Conservation (phyloP, 176 grass and related monocot genomes). For the Hyparrhenia diplandra region DNA sequence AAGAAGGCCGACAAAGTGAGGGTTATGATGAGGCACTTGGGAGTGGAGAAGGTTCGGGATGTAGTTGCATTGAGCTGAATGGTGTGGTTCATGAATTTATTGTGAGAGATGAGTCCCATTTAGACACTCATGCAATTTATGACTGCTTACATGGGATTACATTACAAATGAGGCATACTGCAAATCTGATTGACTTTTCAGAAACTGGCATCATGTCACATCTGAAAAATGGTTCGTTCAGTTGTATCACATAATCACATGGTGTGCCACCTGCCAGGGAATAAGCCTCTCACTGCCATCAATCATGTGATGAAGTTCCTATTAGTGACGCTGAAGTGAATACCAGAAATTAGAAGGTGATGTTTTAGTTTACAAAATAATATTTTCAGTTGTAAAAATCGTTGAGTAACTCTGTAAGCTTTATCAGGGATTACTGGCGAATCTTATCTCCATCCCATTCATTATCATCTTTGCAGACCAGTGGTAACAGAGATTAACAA, state of each 20-base stretch:
- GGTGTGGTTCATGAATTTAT: constrained; percentile 80
- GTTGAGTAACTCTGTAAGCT: neutral
- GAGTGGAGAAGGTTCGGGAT: constrained; percentile 78
- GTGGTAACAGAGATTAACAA: neutral
- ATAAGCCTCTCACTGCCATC: neutral
- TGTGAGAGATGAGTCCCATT: constrained; percentile 58
- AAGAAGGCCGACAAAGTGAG: constrained; percentile 74
- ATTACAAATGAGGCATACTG: constrained; percentile 40
- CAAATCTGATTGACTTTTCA: constrained; percentile 18
- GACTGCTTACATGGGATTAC: constrained; percentile 53
- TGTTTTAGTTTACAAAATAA: neutral
- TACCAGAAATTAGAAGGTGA: neutral
- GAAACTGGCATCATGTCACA: neutral
- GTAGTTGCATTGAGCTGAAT: constrained; percentile 78
- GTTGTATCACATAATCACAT: neutral
- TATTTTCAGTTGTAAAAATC: neutral
- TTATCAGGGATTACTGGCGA: neutral
- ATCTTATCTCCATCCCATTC: neutral
- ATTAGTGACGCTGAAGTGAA: neutral
- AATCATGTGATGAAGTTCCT: neutral
- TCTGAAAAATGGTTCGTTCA: constrained; percentile 4
- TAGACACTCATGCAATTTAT: constrained; percentile 46
- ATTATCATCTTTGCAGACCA: neutral
- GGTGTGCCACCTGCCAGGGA: neutral
- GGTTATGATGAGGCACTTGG: constrained; percentile 59